Conservation (phyloP, 768 basidiomycete species). For the Hericium rajendrae region DNA sequence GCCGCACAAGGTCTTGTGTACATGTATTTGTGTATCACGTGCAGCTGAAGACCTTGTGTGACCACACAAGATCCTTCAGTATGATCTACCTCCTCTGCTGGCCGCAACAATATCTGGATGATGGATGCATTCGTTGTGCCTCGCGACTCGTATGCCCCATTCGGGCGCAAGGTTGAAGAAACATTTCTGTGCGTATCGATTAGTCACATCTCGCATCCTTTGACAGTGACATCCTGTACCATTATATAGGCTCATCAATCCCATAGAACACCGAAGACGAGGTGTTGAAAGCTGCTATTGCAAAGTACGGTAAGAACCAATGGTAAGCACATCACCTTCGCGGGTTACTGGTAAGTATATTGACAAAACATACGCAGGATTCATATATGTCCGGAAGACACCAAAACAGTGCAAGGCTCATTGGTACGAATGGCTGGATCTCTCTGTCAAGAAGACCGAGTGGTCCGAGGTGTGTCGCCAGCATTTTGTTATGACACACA, state of each 20-base stretch:
- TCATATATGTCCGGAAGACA: constrained; percentile 59
- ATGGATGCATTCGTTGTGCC: too few relatives aligned
- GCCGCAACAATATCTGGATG: too few relatives aligned
- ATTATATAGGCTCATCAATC: constrained; percentile 2
- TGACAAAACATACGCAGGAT: constrained; percentile 47
- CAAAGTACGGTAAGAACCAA: constrained; percentile 95
- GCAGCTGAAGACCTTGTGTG: too few relatives aligned
- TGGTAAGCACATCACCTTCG: constrained; percentile 38
- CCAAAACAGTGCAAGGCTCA: constrained; percentile 99
- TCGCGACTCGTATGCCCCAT: too few relatives aligned
- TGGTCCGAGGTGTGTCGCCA: constrained; percentile 82
- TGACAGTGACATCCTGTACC: not conserved
- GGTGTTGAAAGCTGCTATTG: constrained; percentile 97
- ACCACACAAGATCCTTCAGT: too few relatives aligned
- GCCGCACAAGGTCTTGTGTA: too few relatives aligned
- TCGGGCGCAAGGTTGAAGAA: too few relatives aligned
- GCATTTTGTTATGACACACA: not conserved
- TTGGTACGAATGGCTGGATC: constrained; percentile 99
- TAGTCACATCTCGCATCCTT: too few relatives aligned
- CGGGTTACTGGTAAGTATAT: not conserved
- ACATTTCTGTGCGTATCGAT: too few relatives aligned
- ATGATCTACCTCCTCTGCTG: too few relatives aligned
- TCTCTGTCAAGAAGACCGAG: constrained; percentile 98
- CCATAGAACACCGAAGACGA: constrained; percentile 90
- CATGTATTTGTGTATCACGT: too few relatives aligned